These are phyloP conservation scores for Dendryphion nanum DNA, from an alignment of 2,329 filamentous ascomycete species.

Conservation along the genomic window DNA sequence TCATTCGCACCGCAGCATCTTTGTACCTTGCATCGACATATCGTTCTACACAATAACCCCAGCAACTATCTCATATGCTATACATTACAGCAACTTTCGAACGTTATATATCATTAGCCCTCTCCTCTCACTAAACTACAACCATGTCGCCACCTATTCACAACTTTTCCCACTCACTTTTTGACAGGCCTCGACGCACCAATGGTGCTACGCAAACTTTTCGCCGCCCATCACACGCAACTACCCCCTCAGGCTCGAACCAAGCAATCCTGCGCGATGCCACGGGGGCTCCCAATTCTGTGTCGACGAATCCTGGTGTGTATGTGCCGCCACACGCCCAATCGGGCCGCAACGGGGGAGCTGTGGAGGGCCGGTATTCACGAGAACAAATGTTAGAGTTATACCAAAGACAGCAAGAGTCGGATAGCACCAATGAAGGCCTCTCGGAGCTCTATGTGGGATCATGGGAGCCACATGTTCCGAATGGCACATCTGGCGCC, in stretches of 20 bases:
- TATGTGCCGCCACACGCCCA: slow-evolving; percentile 64
- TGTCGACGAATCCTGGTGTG: slow-evolving; percentile 45
- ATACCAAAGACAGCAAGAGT: slow-evolving; percentile 59
- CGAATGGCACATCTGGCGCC: slow-evolving; percentile 58
- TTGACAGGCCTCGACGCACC: slow-evolving; percentile 58
- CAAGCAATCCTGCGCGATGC: slow-evolving; percentile 28
- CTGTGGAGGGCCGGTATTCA: slow-evolving; percentile 64
- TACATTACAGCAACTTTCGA: not conserved
- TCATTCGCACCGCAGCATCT: too few relatives aligned
- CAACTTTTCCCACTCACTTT: not conserved
- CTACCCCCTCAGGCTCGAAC: slow-evolving; percentile 47
- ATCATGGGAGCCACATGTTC: slow-evolving; percentile 74
- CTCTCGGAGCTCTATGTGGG: slow-evolving; percentile 68
- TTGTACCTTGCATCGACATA: too few relatives aligned
- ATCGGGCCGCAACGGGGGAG: slow-evolving; percentile 57
- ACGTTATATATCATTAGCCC: not conserved
- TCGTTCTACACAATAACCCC: too few relatives aligned
- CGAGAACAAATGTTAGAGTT: slow-evolving; percentile 78
- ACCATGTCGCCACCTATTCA: not conserved
- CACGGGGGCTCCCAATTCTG: slow-evolving; percentile 22
- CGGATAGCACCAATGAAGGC: slow-evolving; percentile 56
- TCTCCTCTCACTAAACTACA: too few relatives aligned
- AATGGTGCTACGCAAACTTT: slow-evolving; percentile 69
- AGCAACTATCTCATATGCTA: too few relatives aligned
- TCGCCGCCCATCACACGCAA: slow-evolving; percentile 61